Evolutionary conservation across 2,329 filamentous ascomycete genomes (phyloP), one percentile per base, ranked within the genome.

Genomic region (Fusarium bulbicola): DNA sequence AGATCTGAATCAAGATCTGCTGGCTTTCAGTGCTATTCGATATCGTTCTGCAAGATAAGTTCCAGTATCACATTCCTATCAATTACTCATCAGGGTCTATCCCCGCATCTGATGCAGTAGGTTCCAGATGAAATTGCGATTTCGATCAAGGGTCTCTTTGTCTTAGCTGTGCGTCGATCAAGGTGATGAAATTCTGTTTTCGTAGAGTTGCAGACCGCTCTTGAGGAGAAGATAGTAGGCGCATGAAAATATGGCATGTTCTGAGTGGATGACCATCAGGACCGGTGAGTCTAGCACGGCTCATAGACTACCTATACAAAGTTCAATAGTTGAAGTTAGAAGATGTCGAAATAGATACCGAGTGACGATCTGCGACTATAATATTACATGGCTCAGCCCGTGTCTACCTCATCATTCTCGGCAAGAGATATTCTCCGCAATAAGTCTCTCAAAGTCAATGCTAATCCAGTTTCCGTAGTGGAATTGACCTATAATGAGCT

Each of bases 361-460:
- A 40, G 20, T 30, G 18, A 36, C 47, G 28, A 34, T 46, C 30
- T 28, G 50, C 34, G 50, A 39, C 50, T 40, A 40, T 54, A 40
- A 54, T 54, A n/a, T 54, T 54, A 54, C 50, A 39, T 54, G 24
- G 34, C 15, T 40, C 34, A 54, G 34, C 24, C 24, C 24, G 24
- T 40, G 54, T 57, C 30, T 47, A 36, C 12, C 14, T 36, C 11
- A 0, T 34, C 39, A 34, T 47, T 47, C 39, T 36, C 6, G n/a
- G 30, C 7, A 36, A 47, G 39, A 26, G 20, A 40, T 40, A 18
- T 39, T 39, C 34, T n/a, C 20, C 20, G 34, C 50, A 28, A 40
- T 28, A 28, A 18, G 50, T 53, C 34, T 40, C 34, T 40, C 12
- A 0, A 28, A 11, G 34, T 37, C 34, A 28, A 28, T 21, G 24